Conservation (phyloP, 1,284 basidiomycete species). For the Marasmius sp. region DNA sequence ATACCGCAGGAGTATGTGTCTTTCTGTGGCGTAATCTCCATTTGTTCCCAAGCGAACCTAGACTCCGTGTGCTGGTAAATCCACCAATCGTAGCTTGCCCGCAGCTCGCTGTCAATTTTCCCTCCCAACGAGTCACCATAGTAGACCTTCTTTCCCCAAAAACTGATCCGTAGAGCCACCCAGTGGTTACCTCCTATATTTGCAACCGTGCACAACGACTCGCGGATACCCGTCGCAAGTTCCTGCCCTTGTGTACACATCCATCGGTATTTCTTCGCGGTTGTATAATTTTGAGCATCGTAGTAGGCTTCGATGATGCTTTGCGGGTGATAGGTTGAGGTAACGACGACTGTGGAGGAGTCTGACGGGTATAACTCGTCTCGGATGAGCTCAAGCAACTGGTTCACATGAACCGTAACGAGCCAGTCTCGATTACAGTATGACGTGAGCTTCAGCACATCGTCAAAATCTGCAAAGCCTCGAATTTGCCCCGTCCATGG, state of each 20-base stretch:
- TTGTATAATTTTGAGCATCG: too few species aligned
- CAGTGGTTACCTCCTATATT: constrained; percentile 9
- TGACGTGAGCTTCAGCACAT: neutral
- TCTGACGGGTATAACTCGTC: neutral
- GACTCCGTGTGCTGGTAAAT: neutral
- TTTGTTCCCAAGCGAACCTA: neutral
- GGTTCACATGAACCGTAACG: neutral
- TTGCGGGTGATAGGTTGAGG: too few species aligned
- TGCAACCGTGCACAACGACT: neutral
- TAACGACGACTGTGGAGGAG: too few species aligned
- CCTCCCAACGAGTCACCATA: neutral
- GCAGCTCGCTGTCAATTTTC: neutral
- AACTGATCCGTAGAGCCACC: neutral
- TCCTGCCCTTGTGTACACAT: neutral
- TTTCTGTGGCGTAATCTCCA: neutral
- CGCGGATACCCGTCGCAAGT: neutral
- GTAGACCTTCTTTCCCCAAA: neutral
- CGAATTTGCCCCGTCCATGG: neutral
- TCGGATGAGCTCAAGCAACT: neutral
- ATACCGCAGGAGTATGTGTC: constrained; percentile 4
- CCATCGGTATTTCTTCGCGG: too few species aligned
- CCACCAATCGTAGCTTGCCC: neutral
- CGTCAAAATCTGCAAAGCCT: neutral
- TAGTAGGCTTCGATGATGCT: too few species aligned
- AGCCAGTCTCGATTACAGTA: neutral